phyloP scores from a whole-genome alignment of 1,284 basidiomycete species.

The Moesziomyces parantarcticus region DNA sequence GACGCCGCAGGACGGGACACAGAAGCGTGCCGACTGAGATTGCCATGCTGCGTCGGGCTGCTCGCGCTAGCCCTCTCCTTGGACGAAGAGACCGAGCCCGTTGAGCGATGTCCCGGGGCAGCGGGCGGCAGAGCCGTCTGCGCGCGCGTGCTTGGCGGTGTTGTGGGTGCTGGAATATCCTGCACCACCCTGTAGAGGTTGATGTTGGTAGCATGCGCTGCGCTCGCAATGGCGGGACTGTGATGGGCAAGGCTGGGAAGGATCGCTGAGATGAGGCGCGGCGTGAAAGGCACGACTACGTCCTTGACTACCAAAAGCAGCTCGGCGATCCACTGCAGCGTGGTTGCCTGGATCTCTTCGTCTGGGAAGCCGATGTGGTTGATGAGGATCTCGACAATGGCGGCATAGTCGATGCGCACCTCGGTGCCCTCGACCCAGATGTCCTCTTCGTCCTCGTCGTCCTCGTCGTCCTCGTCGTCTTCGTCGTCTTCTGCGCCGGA shows the following conservation, averaged over 20 bases:
- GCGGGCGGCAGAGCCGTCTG: slow-evolving; percentile 69
- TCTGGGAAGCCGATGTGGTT: slow-evolving; percentile 82
- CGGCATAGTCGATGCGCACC: slow-evolving; percentile 87
- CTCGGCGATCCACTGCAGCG: slow-evolving; percentile 88
- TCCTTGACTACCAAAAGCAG: slow-evolving; percentile 88
- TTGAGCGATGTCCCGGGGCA: slow-evolving; percentile 48
- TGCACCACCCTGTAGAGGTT: slow-evolving; percentile 87
- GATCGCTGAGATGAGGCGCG: slow-evolving; percentile 88
- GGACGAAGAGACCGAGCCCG: slow-evolving; percentile 19
- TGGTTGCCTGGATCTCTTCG: slow-evolving; percentile 70
- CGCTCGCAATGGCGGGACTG: slow-evolving; percentile 85
- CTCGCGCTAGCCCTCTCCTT: slow-evolving; percentile 22
- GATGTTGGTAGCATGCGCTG: slow-evolving; percentile 87
- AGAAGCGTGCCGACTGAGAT: slow-evolving; percentile 13
- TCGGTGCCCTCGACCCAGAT: slow-evolving; percentile 94
- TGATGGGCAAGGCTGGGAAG: slow-evolving; percentile 94
- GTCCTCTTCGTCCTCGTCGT: slow-evolving; percentile 67
- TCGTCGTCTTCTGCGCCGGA: slow-evolving; percentile 14
- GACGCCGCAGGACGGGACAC: slow-evolving; percentile 12
- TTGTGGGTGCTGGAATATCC: slow-evolving; percentile 78
- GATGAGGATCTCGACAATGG: slow-evolving; percentile 94
- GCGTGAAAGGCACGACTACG: slow-evolving; percentile 93
- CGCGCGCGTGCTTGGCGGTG: slow-evolving; percentile 67
- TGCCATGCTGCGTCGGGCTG: slow-evolving; percentile 24
- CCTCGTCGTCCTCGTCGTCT: slow-evolving; percentile 57